Evolutionary conservation across 169 alveolate species (phyloP).

Genomic region (Theileria luwenshuni): DNA sequence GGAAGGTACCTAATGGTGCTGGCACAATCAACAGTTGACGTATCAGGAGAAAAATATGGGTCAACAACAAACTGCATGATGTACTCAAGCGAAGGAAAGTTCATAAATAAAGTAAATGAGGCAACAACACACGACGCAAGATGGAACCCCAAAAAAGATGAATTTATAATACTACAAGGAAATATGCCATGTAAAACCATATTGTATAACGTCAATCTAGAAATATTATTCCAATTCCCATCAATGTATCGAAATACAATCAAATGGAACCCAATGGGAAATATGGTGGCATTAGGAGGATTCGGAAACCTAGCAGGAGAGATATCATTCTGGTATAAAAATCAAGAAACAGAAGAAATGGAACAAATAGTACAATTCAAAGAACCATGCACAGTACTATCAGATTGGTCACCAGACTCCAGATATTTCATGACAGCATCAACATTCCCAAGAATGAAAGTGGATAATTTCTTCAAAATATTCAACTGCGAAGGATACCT

Average conservation of each 20-base stretch:
- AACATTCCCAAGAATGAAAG: conserved; percentile 80
- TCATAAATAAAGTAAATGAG: conserved; percentile 55
- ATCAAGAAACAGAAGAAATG: conserved; percentile 32
- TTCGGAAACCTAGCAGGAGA: conserved; percentile 81
- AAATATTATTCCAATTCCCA: conserved; percentile 58
- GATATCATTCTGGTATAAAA: conserved; percentile 71
- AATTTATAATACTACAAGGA: conserved; percentile 74
- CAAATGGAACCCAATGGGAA: conserved; percentile 77
- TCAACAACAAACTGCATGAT: conserved; percentile 61
- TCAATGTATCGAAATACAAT: conserved; percentile 74
- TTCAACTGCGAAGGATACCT: conserved; percentile 74
- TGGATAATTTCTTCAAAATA: conserved; percentile 72
- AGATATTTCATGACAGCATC: conserved; percentile 75
- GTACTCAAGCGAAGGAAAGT: conserved; percentile 30
- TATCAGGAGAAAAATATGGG: conserved; percentile 70
- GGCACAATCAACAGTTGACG: conserved; percentile 66
- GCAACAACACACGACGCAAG: conserved; percentile 75
- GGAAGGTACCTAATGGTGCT: conserved; percentile 48
- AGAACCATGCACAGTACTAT: conserved; percentile 78
- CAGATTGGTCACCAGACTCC: conserved; percentile 80
- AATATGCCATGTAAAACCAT: conserved; percentile 73
- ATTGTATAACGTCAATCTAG: conserved; percentile 64
- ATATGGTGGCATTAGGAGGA: conserved; percentile 78
- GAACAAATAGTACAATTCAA: conserved; percentile 68
- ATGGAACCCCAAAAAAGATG: conserved; percentile 72